Percentiles rank a stretch among this genome's conserved stretches.
phyloP scores from a whole-genome alignment of 345 rosid genomes.

The Syzygium aqueum region DNA sequence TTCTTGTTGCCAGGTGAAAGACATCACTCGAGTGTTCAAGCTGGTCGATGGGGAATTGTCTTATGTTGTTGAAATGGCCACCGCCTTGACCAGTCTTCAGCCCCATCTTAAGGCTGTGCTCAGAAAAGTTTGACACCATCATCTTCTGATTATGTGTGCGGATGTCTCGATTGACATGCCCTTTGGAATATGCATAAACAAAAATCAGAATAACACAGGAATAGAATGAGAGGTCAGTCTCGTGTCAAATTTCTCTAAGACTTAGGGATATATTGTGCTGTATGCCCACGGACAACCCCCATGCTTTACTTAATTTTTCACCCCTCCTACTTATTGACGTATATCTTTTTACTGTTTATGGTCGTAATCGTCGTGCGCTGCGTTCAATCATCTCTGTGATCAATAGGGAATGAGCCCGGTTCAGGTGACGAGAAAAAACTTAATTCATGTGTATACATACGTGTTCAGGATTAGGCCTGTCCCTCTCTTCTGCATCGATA shows the following conservation, averaged over 20 bases:
- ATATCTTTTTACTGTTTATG: not conserved
- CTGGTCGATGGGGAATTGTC: constrained; percentile 38
- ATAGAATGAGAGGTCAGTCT: not conserved
- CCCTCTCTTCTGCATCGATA: not conserved
- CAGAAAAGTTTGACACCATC: constrained; percentile 19
- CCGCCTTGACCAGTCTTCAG: constrained; percentile 19
- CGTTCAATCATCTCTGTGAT: not conserved
- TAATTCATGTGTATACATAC: not conserved
- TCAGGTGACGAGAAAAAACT: not conserved
- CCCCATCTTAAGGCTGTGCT: constrained; percentile 43
- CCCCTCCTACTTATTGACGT: not conserved
- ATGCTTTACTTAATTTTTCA: not conserved
- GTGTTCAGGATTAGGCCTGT: not conserved
- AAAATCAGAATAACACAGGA: not conserved
- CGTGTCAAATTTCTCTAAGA: not conserved
- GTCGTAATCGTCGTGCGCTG: not conserved
- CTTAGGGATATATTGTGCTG: not conserved
- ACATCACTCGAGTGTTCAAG: constrained; percentile 35
- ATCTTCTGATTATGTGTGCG: not conserved
- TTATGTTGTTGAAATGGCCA: constrained; percentile 47
- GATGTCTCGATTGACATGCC: not conserved
- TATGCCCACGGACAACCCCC: not conserved
- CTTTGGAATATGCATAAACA: not conserved
- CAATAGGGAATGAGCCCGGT: not conserved
- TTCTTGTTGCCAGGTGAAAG: constrained; percentile 31